Evolutionary conservation across 108 stramenopile species (phyloP).

Genomic region (Cyclotella cryptica): DNA sequence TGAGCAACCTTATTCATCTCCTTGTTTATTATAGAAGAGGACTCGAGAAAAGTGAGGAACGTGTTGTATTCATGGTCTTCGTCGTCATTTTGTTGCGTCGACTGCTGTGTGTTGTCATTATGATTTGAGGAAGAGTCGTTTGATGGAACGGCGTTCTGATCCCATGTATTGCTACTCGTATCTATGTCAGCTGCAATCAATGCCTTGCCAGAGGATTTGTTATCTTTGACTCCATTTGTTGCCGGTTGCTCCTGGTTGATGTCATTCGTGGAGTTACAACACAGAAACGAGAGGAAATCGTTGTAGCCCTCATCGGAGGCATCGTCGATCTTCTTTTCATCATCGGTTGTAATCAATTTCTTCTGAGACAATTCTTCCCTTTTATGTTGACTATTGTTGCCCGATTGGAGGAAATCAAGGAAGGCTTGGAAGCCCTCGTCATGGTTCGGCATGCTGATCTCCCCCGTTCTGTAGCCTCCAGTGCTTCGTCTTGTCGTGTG

Average conservation of each 20-base stretch:
- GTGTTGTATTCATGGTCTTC: not conserved
- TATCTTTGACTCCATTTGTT: not conserved
- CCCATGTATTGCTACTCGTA: no score
- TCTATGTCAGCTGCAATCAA: not conserved
- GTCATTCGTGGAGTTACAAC: no score
- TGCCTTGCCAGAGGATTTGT: no score
- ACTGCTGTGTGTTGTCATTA: not conserved
- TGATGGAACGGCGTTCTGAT: not conserved
- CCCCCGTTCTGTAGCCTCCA: no score
- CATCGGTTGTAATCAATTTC: not conserved
- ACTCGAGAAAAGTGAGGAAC: not conserved
- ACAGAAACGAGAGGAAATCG: no score
- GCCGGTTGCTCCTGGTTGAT: not conserved
- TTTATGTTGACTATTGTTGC: no score
- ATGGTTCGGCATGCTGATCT: not conserved
- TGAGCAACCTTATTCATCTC: not conserved
- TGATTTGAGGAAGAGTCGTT: no score
- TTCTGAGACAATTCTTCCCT: not conserved
- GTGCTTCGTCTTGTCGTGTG: no score
- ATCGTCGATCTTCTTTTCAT: no score
- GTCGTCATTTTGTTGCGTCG: not conserved
- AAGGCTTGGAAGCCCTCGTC: constrained; percentile 7
- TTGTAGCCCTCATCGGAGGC: no score
- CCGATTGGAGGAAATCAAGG: constrained; percentile 4
- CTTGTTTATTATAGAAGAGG: not conserved